phyloP scores from a whole-genome alignment of 345 rosid genomes.

The Adansonia digitata region DNA sequence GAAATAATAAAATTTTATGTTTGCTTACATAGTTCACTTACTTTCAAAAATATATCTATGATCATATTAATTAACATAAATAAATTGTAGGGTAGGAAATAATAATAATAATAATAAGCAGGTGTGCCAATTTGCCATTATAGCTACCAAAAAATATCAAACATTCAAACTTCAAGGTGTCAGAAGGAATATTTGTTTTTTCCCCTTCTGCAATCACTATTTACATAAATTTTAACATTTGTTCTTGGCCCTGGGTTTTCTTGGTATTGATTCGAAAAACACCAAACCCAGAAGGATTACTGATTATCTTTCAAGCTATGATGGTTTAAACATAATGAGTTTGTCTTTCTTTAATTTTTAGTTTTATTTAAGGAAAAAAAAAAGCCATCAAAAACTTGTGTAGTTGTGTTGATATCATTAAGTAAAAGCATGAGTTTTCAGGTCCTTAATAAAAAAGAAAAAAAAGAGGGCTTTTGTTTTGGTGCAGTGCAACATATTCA shows the following conservation, averaged over 20 bases:
- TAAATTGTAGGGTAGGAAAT: background rate
- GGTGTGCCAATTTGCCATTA: background rate
- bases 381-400: background rate
- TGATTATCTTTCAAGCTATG: constrained; percentile 11
- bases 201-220: background rate
- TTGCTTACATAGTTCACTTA: too few species aligned
- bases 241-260: background rate
- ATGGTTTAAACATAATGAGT: constrained; percentile 37
- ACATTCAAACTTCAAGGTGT: background rate
- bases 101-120: background rate
- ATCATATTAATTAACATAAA: too few species aligned
- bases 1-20: too few species aligned
- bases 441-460: background rate
- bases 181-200: background rate
- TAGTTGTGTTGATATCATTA: constrained; percentile 8
- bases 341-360: constrained; percentile 38
- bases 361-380: background rate
- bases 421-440: constrained; percentile 4
- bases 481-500: constrained; percentile 34
- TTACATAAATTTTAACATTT: background rate
- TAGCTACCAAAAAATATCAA: background rate
- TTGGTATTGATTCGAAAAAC: background rate
- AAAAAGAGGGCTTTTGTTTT: constrained; percentile 16
- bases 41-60: too few species aligned
- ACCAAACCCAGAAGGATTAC: background rate